Base-by-base conservation (phyloP, 2,329 filamentous ascomycete species). In the Nigrospora sphaerica region DNA sequence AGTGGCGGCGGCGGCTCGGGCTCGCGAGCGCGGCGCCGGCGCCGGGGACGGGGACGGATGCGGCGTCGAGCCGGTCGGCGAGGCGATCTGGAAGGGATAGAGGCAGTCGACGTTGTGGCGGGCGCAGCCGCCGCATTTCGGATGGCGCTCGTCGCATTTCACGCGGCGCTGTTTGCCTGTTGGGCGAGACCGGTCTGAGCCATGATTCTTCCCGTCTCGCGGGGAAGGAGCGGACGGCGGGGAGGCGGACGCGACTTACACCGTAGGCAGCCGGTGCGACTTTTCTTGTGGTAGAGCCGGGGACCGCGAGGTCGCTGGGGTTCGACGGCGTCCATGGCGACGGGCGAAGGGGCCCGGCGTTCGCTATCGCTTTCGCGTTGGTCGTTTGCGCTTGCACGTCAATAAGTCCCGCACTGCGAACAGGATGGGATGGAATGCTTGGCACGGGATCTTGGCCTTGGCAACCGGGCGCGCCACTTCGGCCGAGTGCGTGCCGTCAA, bases 281-380 rank as follows among this genome's bases (percentile, higher is more conserved):
- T 61, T 42, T 63, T 64, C 31, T 64, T 63, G 46, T 64, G 60
- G 47, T 64, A 64, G 28, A 64, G 52, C 17, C 61, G 57, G 13
- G 61, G 60, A 37, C 59, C 60, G 38, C 59, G 59, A 23, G 55
- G 49, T 45, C 56, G 56, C 13, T 32, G 33, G 10, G 13, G 28
- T 28, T 45, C 35, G 17, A n/a, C n/a, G 17, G 33, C 32, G 10
- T 44, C 41, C 32, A 36, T 44, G 23, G 23, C 23, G 23, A 28
- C 32, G 41, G 23, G 32, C 19, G 38, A 23, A 6, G 12, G 12
- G 37, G 16, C 13, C 19, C 13, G 17, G 38, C n/a, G 13, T 39
- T 39, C 38, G 38, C 38, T 18, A n/a, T 39, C 38, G 38, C 38
- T 39, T 39, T 39, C 38, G 42, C 33, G 40, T 42, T 32, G n/a